Evolutionary conservation across 495 filamentous ascomycete genomes (phyloP).

Genomic region (Halenospora varia): DNA sequence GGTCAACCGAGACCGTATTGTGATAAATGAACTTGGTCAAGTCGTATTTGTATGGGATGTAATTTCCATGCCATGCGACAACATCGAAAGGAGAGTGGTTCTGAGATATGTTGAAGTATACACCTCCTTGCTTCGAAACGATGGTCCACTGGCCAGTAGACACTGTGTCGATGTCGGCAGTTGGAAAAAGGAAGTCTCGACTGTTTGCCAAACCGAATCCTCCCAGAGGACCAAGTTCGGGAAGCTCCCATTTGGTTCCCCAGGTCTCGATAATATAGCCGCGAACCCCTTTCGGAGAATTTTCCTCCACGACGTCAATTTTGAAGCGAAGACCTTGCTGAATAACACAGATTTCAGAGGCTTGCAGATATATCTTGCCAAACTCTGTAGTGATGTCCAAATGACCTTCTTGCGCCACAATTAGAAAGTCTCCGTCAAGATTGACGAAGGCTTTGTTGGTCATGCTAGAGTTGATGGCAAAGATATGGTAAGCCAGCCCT

Average conservation of each 20-base stretch:
- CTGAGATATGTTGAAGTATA: constrained; percentile 60
- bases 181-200: constrained; percentile 68
- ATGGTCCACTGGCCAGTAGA: constrained; percentile 41
- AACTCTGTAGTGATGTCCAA: constrained; percentile 81
- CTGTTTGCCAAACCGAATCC: constrained; percentile 78
- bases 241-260: constrained; percentile 74
- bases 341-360: constrained; percentile 85
- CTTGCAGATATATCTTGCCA: constrained; percentile 69
- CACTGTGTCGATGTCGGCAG: constrained; percentile 55
- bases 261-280: constrained; percentile 85
- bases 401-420: constrained; percentile 74
- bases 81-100: constrained; percentile 68
- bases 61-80: constrained; percentile 74
- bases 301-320: constrained; percentile 46
- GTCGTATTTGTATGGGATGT: constrained; percentile 83
- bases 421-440: constrained; percentile 78
- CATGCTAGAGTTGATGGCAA: constrained; percentile 76
- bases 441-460: constrained; percentile 67
- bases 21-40: constrained; percentile 68
- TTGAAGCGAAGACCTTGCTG: constrained; percentile 75
- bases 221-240: constrained; percentile 82
- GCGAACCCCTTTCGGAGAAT: constrained; percentile 45
- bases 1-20: constrained; percentile 65
- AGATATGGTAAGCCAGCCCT: constrained; percentile 75
- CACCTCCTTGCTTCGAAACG: constrained; percentile 58